Base-by-base conservation (phyloP, 2,329 filamentous ascomycete species). In the Diplodia mutila region DNA sequence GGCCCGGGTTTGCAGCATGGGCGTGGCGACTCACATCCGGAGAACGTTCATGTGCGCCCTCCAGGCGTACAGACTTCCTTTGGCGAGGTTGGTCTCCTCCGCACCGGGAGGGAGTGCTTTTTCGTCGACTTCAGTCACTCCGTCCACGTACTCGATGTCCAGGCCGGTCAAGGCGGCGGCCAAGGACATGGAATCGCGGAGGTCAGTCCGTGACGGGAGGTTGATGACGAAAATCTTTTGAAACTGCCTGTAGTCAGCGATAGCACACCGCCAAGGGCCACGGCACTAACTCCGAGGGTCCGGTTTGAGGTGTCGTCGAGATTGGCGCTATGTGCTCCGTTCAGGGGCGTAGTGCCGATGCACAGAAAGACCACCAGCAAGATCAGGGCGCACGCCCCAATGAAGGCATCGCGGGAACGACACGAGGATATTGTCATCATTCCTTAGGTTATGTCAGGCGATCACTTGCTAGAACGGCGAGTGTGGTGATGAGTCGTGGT, bases 181-280 rank as follows among this genome's bases (percentile, higher is more conserved):
- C 7, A 86, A 75, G 0, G 79, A 77, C 72, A 87, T 80, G 3
- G 81, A 78, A 75, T 87, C 84, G 51, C 83, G 80, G 8, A 84
- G 81, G 69, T 87, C 86, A 23, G 80, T 83, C 6, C 85, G 76
- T 23, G 79, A 78, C 0, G 83, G 83, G 9, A 87, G 78, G 59
- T 83, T 85, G 54, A 87, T 79, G 27, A 85, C 83, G 69, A 86
- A 80, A 14, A 87, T 83, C 65, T 84, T 79, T 39, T 84, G 77
- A 69, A 87, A 87, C 85, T 86, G 23, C 0, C 21, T 18, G 7
- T 1, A 9, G n/a, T 61, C 8, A 61, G 42, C 32, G 21, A 8
- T 16, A 14, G 32, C 5, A 37, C 11, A n/a, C 14, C 1, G 16
- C 2, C 3, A 39, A 27, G 3, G 8, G 18, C 16, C 9, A 23